A percentile compares a stretch with the other conserved stretches of the same genome.
phyloP scores from a whole-genome alignment of 805 yeast genomes.

The Zygotorulaspora danielsina region DNA sequence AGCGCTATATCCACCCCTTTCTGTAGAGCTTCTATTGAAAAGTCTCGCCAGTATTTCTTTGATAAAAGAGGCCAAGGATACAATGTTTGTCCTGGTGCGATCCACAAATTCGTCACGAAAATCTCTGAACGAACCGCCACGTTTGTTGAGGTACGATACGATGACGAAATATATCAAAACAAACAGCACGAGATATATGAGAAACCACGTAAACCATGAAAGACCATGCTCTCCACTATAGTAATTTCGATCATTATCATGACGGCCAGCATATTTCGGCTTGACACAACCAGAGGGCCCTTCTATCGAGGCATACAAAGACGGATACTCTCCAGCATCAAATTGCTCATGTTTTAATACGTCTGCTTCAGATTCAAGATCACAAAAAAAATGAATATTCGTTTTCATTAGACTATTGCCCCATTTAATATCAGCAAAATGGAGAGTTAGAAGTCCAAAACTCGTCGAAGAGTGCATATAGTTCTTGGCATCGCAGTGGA shows the following conservation, averaged over 20 bases:
- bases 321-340: slow-evolving; percentile 31
- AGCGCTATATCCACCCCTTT: slow-evolving; percentile 90
- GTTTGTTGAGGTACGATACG: slow-evolving; percentile 67
- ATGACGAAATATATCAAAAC: slow-evolving; percentile 65
- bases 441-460: not conserved
- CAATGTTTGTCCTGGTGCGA: slow-evolving; percentile 52
- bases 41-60: slow-evolving; percentile 65
- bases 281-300: slow-evolving; percentile 46
- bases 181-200: slow-evolving; percentile 64
- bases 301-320: slow-evolving; percentile 18
- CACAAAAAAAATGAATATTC: not conserved
- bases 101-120: slow-evolving; percentile 74
- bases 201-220: slow-evolving; percentile 68
- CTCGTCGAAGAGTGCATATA: not conserved
- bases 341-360: not conserved
- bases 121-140: slow-evolving; percentile 62
- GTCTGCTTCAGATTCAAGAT: not conserved
- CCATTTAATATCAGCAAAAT: not conserved
- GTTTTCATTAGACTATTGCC: not conserved
- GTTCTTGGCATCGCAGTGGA: slow-evolving; percentile 37
- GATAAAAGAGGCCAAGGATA: slow-evolving; percentile 59
- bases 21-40: slow-evolving; percentile 43
- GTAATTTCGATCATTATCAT: slow-evolving; percentile 29
- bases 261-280: slow-evolving; percentile 23
- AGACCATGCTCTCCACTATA: slow-evolving; percentile 30